A percentile compares a stretch with the other conserved stretches of the same genome.
These are phyloP conservation scores for Pezicula neosporulosa DNA, from an alignment of 2,329 filamentous ascomycete genomes.

Conservation along the genomic window DNA sequence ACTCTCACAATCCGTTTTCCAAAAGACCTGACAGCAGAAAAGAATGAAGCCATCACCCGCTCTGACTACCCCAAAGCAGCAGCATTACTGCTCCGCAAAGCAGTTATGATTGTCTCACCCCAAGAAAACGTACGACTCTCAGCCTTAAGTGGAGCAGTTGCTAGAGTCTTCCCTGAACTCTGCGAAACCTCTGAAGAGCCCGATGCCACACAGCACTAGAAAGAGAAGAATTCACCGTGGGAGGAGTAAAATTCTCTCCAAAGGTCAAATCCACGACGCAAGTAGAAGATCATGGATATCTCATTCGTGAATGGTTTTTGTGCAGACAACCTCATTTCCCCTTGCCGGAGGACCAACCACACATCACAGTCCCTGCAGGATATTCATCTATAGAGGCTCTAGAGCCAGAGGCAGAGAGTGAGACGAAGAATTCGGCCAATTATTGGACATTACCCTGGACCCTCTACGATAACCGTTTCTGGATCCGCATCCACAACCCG, in stretches of 20 bases:
- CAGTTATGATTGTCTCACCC: slow-evolving; percentile 47
- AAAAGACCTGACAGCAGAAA: background rate
- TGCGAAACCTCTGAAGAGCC: background rate
- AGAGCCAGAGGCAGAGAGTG: background rate
- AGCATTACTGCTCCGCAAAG: slow-evolving; percentile 40
- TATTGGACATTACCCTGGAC: slow-evolving; percentile 16
- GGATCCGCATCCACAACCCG: slow-evolving; percentile 43
- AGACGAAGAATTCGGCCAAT: slow-evolving; percentile 25
- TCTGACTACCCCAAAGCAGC: slow-evolving; percentile 19
- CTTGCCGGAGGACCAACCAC: background rate
- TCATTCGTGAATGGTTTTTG: slow-evolving; percentile 12
- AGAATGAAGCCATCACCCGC: slow-evolving; percentile 15
- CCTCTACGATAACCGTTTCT: slow-evolving; percentile 58
- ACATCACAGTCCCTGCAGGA: background rate
- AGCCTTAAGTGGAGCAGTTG: slow-evolving; percentile 36
- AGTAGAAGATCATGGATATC: no score
- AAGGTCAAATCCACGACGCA: background rate
- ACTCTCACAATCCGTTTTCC: background rate
- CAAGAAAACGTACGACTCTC: slow-evolving; percentile 37
- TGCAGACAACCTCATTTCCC: slow-evolving; percentile 18
- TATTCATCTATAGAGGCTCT: background rate
- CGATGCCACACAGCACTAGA: background rate
- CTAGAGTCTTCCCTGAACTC: slow-evolving; percentile 35
- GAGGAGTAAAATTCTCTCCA: slow-evolving; percentile 18
- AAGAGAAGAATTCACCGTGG: slow-evolving; percentile 12